Base-by-base conservation (phyloP, 305 asterid species). In the Striga hermonthica region DNA sequence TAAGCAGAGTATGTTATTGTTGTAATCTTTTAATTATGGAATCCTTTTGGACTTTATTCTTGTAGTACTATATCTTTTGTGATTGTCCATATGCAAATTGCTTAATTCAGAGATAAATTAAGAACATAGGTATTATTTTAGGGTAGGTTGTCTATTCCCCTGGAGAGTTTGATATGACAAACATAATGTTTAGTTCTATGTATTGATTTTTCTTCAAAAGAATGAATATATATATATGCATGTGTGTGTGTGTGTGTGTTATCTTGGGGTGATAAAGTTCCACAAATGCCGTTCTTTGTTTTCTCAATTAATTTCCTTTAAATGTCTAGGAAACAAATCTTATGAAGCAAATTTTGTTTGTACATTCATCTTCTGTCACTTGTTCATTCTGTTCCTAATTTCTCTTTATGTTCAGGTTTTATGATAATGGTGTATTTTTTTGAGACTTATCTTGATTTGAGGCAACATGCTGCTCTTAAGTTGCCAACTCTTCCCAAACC, bases 381-480 rank as follows among this genome's bases (percentile, higher is more conserved):
- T 64, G 57, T 41, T 50, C 37, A 47, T 57, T 31, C 56, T 57
- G 3, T 15, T 48, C 37, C 50, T 73, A 7, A 70, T 49, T 80
- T 71, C 61, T 65, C 54, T 66, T 70, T 62, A 31, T 14, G 35
- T 67, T 60, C 92, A 93, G 99, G 99, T 76, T 85, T 93, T 71
- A 93, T 93, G 99, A 78, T 90, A 74, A 22, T 78, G 73, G 84
- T 90, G 81, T 93, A 93, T 65, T 14, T 93, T 9, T 88, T 90
- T 53, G 99, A 93, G 86, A 60, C 82, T 9, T 93, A 88, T 69
- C 97, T 93, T 61, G 97, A 93, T 76, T 6, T 80, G 76, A 86
- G 99, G 70, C 99, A 93, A 69, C 97, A 88, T 47, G 65, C 86
- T 68, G 95, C 97, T 72, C 95, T 81, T 36, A 93, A 88, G 83